Evolutionary conservation across 2,329 filamentous ascomycete species (phyloP), one percentile per base, ranked within the genome.

Genomic region (Huntiella savannae): DNA sequence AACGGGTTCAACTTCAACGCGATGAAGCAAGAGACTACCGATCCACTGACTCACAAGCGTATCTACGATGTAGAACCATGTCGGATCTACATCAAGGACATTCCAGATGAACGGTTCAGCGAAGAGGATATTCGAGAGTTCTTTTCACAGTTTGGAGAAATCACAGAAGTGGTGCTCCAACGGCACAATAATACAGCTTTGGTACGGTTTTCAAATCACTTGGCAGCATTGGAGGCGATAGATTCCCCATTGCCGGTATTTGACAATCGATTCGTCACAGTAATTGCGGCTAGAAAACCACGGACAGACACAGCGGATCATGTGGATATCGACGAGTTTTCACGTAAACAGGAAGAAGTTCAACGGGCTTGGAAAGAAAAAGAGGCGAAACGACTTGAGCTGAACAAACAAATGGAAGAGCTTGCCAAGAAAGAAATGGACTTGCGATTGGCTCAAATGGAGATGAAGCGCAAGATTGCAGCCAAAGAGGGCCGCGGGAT

Each of bases 201-300:
- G 28, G 68, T 91, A 52, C 80, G 77, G 53, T 91, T 70, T 54
- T 70, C 75, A 43, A 68, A 67, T 37, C 81, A 78, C 69, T 68
- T 68, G 5, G 62, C 73, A 11, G 83, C 83, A 11, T 73, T 76
- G 49, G 70, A 72, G 12, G 83, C 83, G 2, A 85, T 83, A 57
- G 70, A 71, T 40, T 86, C 79, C 6, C 82, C 83, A 0, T 85
- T 85, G 56, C 78, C 77, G 40, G 78, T 91, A 39, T 91, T 88
- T 56, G 80, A 87, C 55, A 91, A 88, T 54, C 70, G 83, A 8
- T 91, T 91, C 54, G 83, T 91, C 42, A 87, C 85, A 55, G 79
- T 88, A 17, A 36, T 48, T 33, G 32, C 40, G 11, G 37, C 19
- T 3, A 36, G 45, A 5, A 19, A 48, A 34, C 49, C 35, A 19